phyloP scores from a whole-genome alignment of 202 grass and related monocot species.

The Zoysia matrella region DNA sequence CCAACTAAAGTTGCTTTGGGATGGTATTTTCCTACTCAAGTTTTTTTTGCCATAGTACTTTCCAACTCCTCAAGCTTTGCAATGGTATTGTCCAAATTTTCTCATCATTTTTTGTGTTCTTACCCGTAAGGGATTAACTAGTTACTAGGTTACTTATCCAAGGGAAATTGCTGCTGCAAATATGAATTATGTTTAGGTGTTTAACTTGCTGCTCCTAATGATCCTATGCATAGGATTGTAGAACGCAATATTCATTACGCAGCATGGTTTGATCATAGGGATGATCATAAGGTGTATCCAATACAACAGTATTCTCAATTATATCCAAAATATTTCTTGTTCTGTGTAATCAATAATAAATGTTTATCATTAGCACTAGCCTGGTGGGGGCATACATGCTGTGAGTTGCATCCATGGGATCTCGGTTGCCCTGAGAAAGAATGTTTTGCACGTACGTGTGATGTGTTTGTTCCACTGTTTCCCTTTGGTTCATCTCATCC shows the following conservation, averaged over 20 bases:
- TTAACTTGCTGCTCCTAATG: not conserved
- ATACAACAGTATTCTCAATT: conserved; percentile 10
- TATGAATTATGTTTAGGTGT: not conserved
- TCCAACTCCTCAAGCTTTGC: too few relatives aligned
- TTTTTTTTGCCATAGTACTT: too few relatives aligned
- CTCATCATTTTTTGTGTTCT: not conserved
- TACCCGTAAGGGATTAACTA: not conserved
- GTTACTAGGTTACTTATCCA: not conserved
- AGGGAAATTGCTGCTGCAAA: not conserved
- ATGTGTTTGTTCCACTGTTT: conserved; percentile 38
- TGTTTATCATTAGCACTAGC: not conserved
- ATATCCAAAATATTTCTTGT: conserved; percentile 22
- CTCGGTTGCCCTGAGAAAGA: conserved; percentile 33
- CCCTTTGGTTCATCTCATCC: conserved; percentile 33
- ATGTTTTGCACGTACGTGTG: conserved; percentile 35
- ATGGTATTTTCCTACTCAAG: too few relatives aligned
- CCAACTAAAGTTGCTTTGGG: too few relatives aligned
- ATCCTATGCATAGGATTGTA: not conserved
- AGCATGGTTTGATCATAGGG: not conserved
- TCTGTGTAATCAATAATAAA: not conserved
- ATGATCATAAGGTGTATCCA: not conserved
- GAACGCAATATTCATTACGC: not conserved
- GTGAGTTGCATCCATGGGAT: conserved; percentile 43
- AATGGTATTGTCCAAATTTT: too few relatives aligned
- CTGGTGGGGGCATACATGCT: not conserved